Base-by-base conservation (phyloP, 768 basidiomycete genomes). In the Ephemerocybe angulata region DNA sequence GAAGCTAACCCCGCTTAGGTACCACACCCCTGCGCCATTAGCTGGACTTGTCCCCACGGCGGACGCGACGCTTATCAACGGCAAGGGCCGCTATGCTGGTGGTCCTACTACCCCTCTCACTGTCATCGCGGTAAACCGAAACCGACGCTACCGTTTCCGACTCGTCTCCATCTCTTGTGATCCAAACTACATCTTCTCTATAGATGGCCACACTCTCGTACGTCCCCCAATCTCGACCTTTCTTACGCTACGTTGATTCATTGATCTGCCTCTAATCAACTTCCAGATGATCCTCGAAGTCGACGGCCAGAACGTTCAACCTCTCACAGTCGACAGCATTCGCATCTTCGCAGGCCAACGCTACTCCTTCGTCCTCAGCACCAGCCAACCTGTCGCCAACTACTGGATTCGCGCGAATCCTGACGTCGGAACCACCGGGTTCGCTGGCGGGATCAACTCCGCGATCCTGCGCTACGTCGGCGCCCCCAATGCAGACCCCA, bases 231-330 rank as follows among this genome's bases (percentile, higher is more conserved):
- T 10, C 22, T 4, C 30, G 6, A 4, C 11, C n/a, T 44, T 28
- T 3, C 28, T 19, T 11, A 12, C 25, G 6, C 4, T 38, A 2
- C 30, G 13, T 43, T 12, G 19, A 30, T n/a, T n/a, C n/a, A n/a
- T n/a, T n/a, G n/a, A n/a, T n/a, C n/a, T n/a, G n/a, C n/a, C n/a
- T 13, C 25, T 38, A 30, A 33, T 24, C 21, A 19, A 37, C 21
- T 7, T 12, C 35, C 28, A 55, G 56, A 79, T 73, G n/a, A n/a
- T 81, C 56, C 80, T 80, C 40, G 80, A 81, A 63, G 75, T 69
- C 1, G 80, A 81, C 43, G 76, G 74, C 7, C 55, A 69, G 43
- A 72, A 71, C 47, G 65, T 70, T 10, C 44, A 70, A 25, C 78
- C 81, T 0, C 54, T 72, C 12, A 53, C 50, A 1, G 73, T 77